Base-by-base conservation (phyloP, 495 filamentous ascomycete genomes). In the Podospora pseudocomata region DNA sequence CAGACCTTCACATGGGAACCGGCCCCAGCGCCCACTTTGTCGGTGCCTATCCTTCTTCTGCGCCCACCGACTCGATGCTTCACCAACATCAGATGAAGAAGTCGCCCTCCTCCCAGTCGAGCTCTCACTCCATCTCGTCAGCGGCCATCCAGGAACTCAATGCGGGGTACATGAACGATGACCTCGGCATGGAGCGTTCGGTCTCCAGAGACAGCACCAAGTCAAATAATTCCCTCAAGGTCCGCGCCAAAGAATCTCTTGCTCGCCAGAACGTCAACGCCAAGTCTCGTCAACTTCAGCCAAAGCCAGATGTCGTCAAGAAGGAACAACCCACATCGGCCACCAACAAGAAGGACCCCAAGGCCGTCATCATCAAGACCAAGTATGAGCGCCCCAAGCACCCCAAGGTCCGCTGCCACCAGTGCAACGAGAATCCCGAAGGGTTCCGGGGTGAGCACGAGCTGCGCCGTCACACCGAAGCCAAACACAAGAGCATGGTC, bases 381-480 rank as follows among this genome's bases (percentile, higher is more conserved):
- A 77, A 86, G 4, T 91, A 96, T 67, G 83, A 89, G 63, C 89
- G 93, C 32, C 92, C 91, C 28, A 85, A 85, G 61, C 91, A 92
- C 55, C 87, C 86, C 13, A 93, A 94, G 72, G 89, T 94, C 58
- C 84, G 84, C 66, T 98, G 94, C 74, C 76, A 76, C 11, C 78
- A 87, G 54, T 98, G 94, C 77, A 87, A 87, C 59, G 88, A 91
- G 58, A 86, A 92, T 63, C 92, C 90, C 0, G 88, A 93, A 2
- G 94, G 94, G 19, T 99, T 97, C 77, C 89, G 95, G 20, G 95
- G 95, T 53, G 92, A 96, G 28, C 95, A 97, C 74, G 95, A 99
- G 74, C 88, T 98, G 39, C 89, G 91, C 15, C 89, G 94, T 30
- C 95, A 99, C 73, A 86, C 87, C 68, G 89, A 93, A 56, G 89